Evolutionary conservation across 805 yeast genomes (phyloP).

Genomic region (Kodamaea laetipori): DNA sequence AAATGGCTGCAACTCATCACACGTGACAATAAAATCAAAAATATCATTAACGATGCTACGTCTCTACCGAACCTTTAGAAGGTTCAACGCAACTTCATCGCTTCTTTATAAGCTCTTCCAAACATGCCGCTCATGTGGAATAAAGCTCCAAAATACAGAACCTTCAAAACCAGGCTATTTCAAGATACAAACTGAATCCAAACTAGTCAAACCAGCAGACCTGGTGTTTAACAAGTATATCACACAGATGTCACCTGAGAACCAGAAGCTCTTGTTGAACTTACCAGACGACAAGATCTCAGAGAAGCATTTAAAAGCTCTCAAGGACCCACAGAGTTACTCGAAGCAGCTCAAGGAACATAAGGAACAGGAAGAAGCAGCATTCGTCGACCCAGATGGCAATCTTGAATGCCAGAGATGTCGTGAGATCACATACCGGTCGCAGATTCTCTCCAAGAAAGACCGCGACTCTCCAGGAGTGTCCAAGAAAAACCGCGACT

Average conservation of each 20-base stretch:
- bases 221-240: conserved; percentile 18
- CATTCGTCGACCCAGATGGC: conserved; percentile 7
- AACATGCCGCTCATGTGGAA: conserved; percentile 60
- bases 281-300: conserved; percentile 11
- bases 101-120: conserved; percentile 16
- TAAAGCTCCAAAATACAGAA: conserved; percentile 46
- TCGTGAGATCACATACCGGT: conserved; percentile 49
- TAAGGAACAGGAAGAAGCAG: conserved; percentile 1
- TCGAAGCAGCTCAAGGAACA: conserved; percentile 9
- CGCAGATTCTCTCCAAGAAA: conserved; percentile 17
- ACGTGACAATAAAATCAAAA: too few relatives aligned
- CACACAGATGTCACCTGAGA: conserved; percentile 27
- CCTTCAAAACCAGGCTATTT: conserved; percentile 48
- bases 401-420: conserved; percentile 56
- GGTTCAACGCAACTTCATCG: conserved; percentile 13
- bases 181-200: neutral
- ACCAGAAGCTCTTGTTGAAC: conserved; percentile 26
- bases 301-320: conserved; percentile 3
- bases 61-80: conserved; percentile 1
- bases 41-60: neutral
- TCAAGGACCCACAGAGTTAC: conserved; percentile 7
- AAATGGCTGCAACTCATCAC: too few relatives aligned
- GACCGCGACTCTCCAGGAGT: neutral
- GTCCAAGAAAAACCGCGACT: neutral
- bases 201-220: conserved; percentile 24